phyloP scores from a whole-genome alignment of 306 rosid species.

The Vigna unguiculata region DNA sequence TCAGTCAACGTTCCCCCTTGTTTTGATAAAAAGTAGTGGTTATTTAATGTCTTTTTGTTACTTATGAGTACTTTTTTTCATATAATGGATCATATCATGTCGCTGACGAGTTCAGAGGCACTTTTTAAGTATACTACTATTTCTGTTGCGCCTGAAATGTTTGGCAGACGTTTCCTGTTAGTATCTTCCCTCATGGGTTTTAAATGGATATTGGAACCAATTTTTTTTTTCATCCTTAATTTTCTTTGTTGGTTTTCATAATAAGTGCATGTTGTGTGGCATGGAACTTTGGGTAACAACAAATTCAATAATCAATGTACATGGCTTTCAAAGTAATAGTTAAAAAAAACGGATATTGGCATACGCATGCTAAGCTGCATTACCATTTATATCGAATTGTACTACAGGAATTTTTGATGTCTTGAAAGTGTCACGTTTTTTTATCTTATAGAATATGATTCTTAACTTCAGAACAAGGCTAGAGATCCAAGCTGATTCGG shows the following conservation, averaged over 20 bases:
- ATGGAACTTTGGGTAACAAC: conserved; percentile 29
- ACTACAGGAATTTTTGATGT: background rate
- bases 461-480: conserved; percentile 73
- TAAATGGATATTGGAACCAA: conserved; percentile 13
- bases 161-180: conserved; percentile 3
- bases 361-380: conserved; percentile 34
- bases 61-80: conserved; percentile 28
- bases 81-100: conserved; percentile 5
- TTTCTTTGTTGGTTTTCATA: conserved; percentile 8
- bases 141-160: conserved; percentile 1
- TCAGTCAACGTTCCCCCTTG: conserved; percentile 72
- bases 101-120: conserved; percentile 35
- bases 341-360: background rate
- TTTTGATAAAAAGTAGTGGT: conserved; percentile 81
- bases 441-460: conserved; percentile 39
- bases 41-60: background rate
- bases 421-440: conserved; percentile 26
- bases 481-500: conserved; percentile 93
- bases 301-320: conserved; percentile 14
- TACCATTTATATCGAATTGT: conserved; percentile 5
- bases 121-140: conserved; percentile 16
- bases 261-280: conserved; percentile 27
- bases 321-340: conserved; percentile 15
- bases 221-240: conserved; percentile 21
- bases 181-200: background rate